Percentiles rank a stretch among this genome's conserved stretches.
Conservation (phyloP, 2,329 filamentous ascomycete species). For the Thelonectria discophora region DNA sequence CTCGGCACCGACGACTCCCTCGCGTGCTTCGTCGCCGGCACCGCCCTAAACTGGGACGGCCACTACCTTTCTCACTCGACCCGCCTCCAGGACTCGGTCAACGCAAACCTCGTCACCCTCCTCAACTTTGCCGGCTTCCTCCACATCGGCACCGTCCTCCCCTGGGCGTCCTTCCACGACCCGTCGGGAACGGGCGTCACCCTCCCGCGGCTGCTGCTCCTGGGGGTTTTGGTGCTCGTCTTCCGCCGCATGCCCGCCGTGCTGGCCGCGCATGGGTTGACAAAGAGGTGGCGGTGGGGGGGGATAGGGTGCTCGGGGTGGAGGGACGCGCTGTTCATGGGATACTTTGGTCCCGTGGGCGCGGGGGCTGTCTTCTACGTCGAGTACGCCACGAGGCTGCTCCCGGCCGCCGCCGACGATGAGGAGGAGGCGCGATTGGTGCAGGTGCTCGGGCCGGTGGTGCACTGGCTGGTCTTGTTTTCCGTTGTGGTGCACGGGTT, state of each 20-base stretch:
- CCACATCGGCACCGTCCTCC: constrained; percentile 64
- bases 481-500: constrained; percentile 45
- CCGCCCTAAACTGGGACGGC: constrained; percentile 69
- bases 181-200: constrained; percentile 63
- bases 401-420: constrained; percentile 48
- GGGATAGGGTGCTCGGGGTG: constrained; percentile 58
- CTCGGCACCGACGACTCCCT: constrained; percentile 68
- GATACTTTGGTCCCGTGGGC: constrained; percentile 79
- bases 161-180: constrained; percentile 63
- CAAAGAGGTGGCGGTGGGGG: constrained; percentile 51
- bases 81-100: constrained; percentile 66
- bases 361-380: constrained; percentile 81
- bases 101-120: constrained; percentile 63
- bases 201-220: constrained; percentile 55
- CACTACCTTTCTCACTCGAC: constrained; percentile 63
- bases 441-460: constrained; percentile 50
- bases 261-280: constrained; percentile 59
- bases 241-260: constrained; percentile 66
- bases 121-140: constrained; percentile 69
- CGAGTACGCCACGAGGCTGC: constrained; percentile 53
- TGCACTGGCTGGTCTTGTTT: constrained; percentile 51
- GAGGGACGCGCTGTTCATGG: constrained; percentile 68
- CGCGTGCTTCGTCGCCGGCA: constrained; percentile 69
- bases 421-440: constrained; percentile 47
- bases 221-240: constrained; percentile 60